Evolutionary conservation across 768 basidiomycete genomes (phyloP), one percentile per base, ranked within the genome.

Genomic region (Cubamyces lactineus): DNA sequence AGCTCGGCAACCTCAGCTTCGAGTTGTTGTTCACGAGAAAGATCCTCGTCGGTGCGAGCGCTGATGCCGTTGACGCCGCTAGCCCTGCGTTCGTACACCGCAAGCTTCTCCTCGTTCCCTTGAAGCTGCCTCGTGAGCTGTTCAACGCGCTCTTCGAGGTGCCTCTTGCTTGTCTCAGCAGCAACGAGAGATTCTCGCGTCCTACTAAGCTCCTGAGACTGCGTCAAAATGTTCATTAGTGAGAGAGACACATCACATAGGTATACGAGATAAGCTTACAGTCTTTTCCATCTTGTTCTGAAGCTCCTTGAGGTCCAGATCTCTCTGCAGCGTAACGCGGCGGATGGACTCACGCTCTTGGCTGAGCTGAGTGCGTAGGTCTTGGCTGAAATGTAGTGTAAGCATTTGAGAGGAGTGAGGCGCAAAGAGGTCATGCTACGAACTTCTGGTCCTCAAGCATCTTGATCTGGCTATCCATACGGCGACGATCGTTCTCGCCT

Each of bases 1-100:
- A 95, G 80, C 56, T 94, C 92, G 3, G 92, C 94, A 19, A 95
- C 89, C 70, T 94, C 91, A 16, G 84, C 79, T 72, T 94, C 87
- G 9, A 95, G 81, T 68, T 92, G 90, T 67, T 92, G 88, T 70
- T 94, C 94, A 11, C 80, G 82, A 63, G 80, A 81, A 63, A 86
- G 61, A 64, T 82, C 80, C 55, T 80, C 76, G 63, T 83, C 79
- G 24, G 71, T 70, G 16, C 65, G 68, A 46, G 77, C 72, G 21
- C 66, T 51, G 12, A 74, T 56, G 21, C 77, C 75, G 47, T 66
- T 63, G 5, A 70, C 47, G 3, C 73, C 68, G 4, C 75, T 69
- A 7, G 80, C 72, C 51, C 90, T 80, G 40, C 91, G 85, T 70
- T 95, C 93, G 67, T 93, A 96, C 2, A 95, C 91, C 1, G 92